These are phyloP conservation scores for Sarocladium brachiariae DNA, from an alignment of 2,329 filamentous ascomycete genomes.

Conservation along the genomic window DNA sequence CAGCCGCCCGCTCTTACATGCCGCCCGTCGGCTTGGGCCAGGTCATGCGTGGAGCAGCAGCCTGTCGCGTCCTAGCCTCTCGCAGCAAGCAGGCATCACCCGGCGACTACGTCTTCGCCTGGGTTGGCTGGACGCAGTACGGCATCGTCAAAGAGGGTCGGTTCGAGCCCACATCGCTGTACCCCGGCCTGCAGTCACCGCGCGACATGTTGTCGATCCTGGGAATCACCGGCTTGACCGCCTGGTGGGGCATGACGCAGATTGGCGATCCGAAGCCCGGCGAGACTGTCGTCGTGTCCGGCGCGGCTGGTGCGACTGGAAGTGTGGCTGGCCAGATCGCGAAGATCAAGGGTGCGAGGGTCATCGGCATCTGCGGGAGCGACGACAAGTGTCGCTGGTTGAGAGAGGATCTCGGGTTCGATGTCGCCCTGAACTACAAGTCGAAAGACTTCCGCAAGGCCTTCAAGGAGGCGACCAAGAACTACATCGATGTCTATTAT, in stretches of 20 bases:
- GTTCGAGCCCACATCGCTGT: slow-evolving; percentile 32
- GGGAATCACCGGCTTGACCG: slow-evolving; percentile 65
- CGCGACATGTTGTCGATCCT: slow-evolving; percentile 57
- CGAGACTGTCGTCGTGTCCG: slow-evolving; percentile 70
- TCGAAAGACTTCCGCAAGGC: slow-evolving; percentile 51
- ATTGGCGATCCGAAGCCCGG: slow-evolving; percentile 61
- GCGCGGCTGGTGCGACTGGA: slow-evolving; percentile 72
- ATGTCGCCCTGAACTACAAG: slow-evolving; percentile 65
- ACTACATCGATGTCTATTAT: slow-evolving; percentile 63
- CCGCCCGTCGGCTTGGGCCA: slow-evolving; percentile 62
- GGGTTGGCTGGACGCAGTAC: slow-evolving; percentile 60
- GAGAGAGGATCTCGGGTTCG: slow-evolving; percentile 57
- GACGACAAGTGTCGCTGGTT: slow-evolving; percentile 64
- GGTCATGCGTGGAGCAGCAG: slow-evolving; percentile 58
- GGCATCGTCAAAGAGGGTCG: slow-evolving; percentile 49
- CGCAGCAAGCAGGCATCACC: slow-evolving; percentile 46
- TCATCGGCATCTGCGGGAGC: slow-evolving; percentile 60
- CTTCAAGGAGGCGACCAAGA: slow-evolving; percentile 51
- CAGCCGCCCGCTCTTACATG: slow-evolving; percentile 51
- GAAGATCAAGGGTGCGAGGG: slow-evolving; percentile 58
- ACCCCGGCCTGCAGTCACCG: slow-evolving; percentile 33
- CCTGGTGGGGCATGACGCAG: slow-evolving; percentile 67
- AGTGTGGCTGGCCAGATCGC: slow-evolving; percentile 72
- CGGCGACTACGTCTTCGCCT: slow-evolving; percentile 51
- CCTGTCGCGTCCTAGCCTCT: slow-evolving; percentile 56